phyloP scores from a whole-genome alignment of 1,139 yeast genomes.

The Blastobotrys capitulatus region DNA sequence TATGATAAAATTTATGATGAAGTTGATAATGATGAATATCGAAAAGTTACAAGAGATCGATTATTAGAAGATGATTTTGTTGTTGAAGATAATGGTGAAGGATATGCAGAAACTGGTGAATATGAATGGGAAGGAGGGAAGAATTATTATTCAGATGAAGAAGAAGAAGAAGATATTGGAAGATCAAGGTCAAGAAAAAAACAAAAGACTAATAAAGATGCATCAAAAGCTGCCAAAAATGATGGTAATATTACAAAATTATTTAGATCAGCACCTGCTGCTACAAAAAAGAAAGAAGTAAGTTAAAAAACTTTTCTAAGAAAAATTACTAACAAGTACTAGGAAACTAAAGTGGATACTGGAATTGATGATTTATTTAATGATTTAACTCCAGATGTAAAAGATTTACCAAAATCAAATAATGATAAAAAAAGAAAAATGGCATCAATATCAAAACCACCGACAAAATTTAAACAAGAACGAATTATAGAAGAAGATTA shows the following conservation, averaged over 20 bases:
- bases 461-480: slow-evolving; percentile 1
- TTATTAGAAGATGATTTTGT: slow-evolving; percentile 87
- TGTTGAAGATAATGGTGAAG: slow-evolving; percentile 87
- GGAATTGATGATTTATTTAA: slow-evolving; percentile 28
- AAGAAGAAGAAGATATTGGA: slow-evolving; percentile 33
- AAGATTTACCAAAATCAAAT: background rate
- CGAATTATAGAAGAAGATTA: background rate
- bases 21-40: slow-evolving; percentile 73
- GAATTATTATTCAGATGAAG: slow-evolving; percentile 53
- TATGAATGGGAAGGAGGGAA: slow-evolving; percentile 75
- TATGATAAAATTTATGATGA: slow-evolving; percentile 62
- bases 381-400: slow-evolving; percentile 13
- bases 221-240: slow-evolving; percentile 14
- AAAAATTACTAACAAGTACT: background rate
- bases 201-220: slow-evolving; percentile 32
- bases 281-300: slow-evolving; percentile 14
- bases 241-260: slow-evolving; percentile 19
- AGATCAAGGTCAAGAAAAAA: slow-evolving; percentile 30
- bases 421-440: slow-evolving; percentile 13
- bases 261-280: slow-evolving; percentile 24
- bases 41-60: slow-evolving; percentile 72
- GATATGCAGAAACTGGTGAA: slow-evolving; percentile 86
- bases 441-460: no score
- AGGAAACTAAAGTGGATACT: background rate
- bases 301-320: background rate